phyloP scores from a whole-genome alignment of 2,329 filamentous ascomycete species.

The Colletotrichum ledebouriae region DNA sequence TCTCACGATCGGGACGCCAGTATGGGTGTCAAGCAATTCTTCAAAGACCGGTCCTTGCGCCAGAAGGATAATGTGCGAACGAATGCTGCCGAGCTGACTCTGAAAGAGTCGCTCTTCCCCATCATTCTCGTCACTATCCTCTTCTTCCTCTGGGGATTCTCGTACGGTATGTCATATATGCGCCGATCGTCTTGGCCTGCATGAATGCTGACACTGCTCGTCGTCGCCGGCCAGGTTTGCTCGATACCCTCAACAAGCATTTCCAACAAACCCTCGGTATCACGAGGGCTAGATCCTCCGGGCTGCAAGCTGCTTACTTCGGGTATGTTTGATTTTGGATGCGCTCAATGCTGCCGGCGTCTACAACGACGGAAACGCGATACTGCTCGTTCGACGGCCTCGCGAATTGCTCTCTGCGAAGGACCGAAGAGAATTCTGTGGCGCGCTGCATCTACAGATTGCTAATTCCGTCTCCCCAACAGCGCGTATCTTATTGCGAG shows the following conservation, averaged over 20 bases:
- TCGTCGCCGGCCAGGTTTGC: conserved; percentile 26
- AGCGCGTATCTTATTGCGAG: conserved; percentile 56
- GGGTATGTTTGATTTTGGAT: conserved; percentile 37
- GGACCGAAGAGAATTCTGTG: too few relatives aligned
- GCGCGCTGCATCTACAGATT: neutral
- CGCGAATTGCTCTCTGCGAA: too few relatives aligned
- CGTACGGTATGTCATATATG: conserved; percentile 31
- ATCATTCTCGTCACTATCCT: conserved; percentile 69
- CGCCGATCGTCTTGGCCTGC: conserved; percentile 41
- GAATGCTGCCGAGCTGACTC: conserved; percentile 68
- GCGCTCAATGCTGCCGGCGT: too few relatives aligned
- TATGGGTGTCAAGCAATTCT: conserved; percentile 61
- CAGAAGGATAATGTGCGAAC: conserved; percentile 58
- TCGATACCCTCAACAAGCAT: conserved; percentile 58
- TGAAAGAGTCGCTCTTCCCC: conserved; percentile 76
- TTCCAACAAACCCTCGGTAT: conserved; percentile 63
- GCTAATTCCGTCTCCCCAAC: neutral
- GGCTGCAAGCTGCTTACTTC: conserved; percentile 58
- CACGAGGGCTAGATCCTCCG: conserved; percentile 55
- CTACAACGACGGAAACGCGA: too few relatives aligned
- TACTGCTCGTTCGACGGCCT: too few relatives aligned
- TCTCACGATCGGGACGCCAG: neutral
- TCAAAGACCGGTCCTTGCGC: conserved; percentile 60
- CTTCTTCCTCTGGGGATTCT: conserved; percentile 44
- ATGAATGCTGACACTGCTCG: conserved; percentile 4